Evolutionary conservation across 1,284 basidiomycete genomes (phyloP).

Genomic region (Trichosporon coremiiforme): DNA sequence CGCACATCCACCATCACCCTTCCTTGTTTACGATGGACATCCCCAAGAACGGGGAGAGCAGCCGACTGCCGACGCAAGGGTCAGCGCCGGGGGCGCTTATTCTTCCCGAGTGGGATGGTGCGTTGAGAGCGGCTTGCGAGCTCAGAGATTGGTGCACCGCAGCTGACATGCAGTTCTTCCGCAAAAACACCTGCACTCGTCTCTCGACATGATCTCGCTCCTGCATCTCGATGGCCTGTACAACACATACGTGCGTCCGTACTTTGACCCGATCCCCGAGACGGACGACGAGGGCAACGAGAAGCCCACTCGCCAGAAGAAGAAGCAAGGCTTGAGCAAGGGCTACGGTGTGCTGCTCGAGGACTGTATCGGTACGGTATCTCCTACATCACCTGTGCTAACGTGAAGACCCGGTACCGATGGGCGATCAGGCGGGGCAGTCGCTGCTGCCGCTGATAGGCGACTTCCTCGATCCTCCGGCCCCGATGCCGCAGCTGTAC

Average conservation of each 20-base stretch:
- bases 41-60: slow-evolving; percentile 46
- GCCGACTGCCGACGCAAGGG: slow-evolving; percentile 29
- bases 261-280: slow-evolving; percentile 36
- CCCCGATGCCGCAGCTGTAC: slow-evolving; percentile 19
- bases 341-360: slow-evolving; percentile 48
- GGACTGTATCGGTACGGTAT: slow-evolving; percentile 49
- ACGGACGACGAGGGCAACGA: slow-evolving; percentile 33
- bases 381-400: not conserved
- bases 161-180: slow-evolving; percentile 36
- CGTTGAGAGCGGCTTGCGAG: slow-evolving; percentile 15
- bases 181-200: slow-evolving; percentile 44
- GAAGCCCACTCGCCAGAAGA: slow-evolving; percentile 24
- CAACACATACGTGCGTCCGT: slow-evolving; percentile 50
- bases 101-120: slow-evolving; percentile 46
- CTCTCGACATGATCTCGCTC: slow-evolving; percentile 49
- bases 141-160: no score
- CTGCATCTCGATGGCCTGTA: slow-evolving; percentile 48
- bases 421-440: slow-evolving; percentile 37
- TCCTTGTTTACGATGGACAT: slow-evolving; percentile 36
- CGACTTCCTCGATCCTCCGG: slow-evolving; percentile 23
- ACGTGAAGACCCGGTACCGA: slow-evolving; percentile 43
- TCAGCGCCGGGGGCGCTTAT: slow-evolving; percentile 29
- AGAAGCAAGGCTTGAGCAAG: slow-evolving; percentile 41
- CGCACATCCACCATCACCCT: slow-evolving; percentile 12
- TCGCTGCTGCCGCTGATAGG: slow-evolving; percentile 36